phyloP scores from a whole-genome alignment of 768 basidiomycete genomes.

The Leccinum rimulosum region DNA sequence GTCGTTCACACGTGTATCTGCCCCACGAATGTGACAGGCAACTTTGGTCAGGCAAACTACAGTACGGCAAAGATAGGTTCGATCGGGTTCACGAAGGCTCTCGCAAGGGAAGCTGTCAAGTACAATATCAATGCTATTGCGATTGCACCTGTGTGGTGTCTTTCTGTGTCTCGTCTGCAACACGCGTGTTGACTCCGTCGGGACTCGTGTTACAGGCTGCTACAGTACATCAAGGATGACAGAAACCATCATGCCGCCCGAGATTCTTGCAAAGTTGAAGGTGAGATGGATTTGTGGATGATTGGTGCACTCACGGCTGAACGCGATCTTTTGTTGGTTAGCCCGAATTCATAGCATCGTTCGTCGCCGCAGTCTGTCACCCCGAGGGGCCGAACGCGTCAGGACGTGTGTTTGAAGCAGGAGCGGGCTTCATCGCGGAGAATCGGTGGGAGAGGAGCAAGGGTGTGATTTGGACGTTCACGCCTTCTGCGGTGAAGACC shows the following conservation, averaged over 20 bases:
- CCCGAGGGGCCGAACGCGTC: constrained; percentile 78
- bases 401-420: constrained; percentile 87
- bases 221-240: constrained; percentile 83
- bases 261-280: constrained; percentile 85
- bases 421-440: constrained; percentile 89
- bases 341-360: constrained; percentile 91
- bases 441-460: constrained; percentile 91
- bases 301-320: not conserved
- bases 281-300: constrained; percentile 32
- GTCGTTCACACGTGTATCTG: not conserved
- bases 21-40: constrained; percentile 46
- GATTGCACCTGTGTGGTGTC: constrained; percentile 78
- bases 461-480: constrained; percentile 89
- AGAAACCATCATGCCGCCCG: constrained; percentile 90
- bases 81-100: constrained; percentile 87
- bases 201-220: constrained; percentile 51
- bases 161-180: not conserved
- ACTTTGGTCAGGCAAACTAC: constrained; percentile 97
- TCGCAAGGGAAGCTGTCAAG: constrained; percentile 90
- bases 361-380: constrained; percentile 85
- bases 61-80: constrained; percentile 98
- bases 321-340: not conserved
- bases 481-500: constrained; percentile 80
- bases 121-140: constrained; percentile 83
- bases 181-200: not conserved